Evolutionary conservation across 306 rosid genomes (phyloP).

Genomic region (Citrullus colocynthis): DNA sequence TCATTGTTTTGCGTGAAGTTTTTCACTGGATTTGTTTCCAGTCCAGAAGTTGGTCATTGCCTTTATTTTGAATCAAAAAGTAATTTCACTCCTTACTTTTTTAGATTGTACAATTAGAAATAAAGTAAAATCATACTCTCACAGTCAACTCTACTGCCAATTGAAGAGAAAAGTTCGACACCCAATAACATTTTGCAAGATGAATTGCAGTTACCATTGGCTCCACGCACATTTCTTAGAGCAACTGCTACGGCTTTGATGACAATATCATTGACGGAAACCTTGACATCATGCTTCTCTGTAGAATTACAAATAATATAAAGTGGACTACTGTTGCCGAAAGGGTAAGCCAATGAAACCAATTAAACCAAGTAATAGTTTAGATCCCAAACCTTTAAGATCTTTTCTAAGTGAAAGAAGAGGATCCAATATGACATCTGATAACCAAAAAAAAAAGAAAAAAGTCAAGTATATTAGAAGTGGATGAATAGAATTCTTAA

Average conservation of each 20-base stretch:
- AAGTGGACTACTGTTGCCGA: conserved; percentile 14
- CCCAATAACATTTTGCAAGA: not conserved
- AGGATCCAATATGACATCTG: conserved; percentile 81
- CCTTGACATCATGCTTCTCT: conserved; percentile 85
- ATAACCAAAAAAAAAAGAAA: not conserved
- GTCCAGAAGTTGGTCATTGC: not conserved
- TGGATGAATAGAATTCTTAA: conserved; percentile 6
- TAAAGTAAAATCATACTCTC: too few relatives aligned
- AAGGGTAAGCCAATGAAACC: conserved; percentile 7
- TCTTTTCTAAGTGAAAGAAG: conserved; percentile 86
- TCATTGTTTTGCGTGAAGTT: not conserved
- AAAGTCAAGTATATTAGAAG: conserved; percentile 18
- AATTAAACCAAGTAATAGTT: conserved; percentile 5
- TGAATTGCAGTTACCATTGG: conserved; percentile 54
- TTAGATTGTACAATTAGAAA: too few relatives aligned
- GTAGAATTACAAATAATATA: conserved; percentile 30
- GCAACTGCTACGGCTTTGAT: conserved; percentile 94
- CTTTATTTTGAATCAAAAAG: not conserved
- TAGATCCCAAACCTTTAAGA: conserved; percentile 57
- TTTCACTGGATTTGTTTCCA: not conserved
- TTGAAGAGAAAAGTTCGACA: not conserved
- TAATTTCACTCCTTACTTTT: not conserved
- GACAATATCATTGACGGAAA: conserved; percentile 93
- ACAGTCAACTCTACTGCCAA: too few relatives aligned
- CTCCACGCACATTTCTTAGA: conserved; percentile 75